These are phyloP conservation scores for Aegilops bicornis DNA, from an alignment of 176 grass and related monocot species.

Conservation along the genomic window DNA sequence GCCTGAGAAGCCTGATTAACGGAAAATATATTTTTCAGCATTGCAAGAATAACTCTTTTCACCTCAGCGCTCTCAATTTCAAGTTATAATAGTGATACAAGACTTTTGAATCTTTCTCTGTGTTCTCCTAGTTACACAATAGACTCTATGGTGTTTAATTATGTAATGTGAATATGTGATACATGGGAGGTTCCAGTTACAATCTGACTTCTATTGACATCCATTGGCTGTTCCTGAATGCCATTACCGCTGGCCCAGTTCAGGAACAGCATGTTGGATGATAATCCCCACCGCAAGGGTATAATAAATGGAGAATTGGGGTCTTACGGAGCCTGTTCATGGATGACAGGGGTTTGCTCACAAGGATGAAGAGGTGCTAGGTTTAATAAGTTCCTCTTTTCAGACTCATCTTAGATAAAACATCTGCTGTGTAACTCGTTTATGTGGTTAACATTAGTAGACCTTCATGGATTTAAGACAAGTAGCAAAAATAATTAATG, in stretches of 20 bases:
- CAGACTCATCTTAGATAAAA: neutral
- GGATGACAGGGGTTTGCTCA: neutral
- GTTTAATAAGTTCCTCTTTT: neutral
- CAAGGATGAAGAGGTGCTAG: neutral
- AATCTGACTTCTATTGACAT: neutral
- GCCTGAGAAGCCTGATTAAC: conserved; percentile 63
- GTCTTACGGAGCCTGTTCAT: too few species aligned
- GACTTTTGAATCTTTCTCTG: neutral
- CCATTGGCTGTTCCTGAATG: neutral
- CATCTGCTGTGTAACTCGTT: neutral
- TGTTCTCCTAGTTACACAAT: neutral
- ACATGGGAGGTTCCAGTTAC: neutral
- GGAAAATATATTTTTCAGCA: conserved; percentile 27
- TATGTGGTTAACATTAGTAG: neutral
- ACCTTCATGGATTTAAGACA: neutral
- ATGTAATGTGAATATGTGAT: neutral
- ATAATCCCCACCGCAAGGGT: neutral
- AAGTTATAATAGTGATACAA: neutral
- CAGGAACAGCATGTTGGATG: neutral
- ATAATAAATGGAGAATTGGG: too few species aligned
- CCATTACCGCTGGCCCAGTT: neutral
- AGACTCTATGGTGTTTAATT: neutral
- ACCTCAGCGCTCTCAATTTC: neutral
- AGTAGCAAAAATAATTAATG: neutral
- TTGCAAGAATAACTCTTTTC: neutral